phyloP scores from a whole-genome alignment of 2,329 filamentous ascomycete species.

The Xylariaceae sp. region DNA sequence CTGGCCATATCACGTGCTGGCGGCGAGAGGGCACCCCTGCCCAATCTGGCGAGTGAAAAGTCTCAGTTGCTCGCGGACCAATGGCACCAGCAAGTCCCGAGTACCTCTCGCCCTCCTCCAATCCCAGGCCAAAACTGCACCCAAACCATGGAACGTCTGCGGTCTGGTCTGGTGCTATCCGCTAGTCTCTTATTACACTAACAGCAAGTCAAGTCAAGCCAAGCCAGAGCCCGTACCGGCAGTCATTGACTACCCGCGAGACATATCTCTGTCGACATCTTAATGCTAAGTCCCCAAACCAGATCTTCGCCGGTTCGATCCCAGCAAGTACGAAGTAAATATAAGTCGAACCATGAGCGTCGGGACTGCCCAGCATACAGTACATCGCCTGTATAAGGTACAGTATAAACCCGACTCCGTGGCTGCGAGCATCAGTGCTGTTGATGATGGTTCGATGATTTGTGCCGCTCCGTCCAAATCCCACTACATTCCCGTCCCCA shows the following conservation, averaged over 20 bases:
- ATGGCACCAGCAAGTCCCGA: slow-evolving; percentile 1
- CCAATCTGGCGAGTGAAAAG: slow-evolving; percentile 11
- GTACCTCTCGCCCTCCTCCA: slow-evolving; percentile 1
- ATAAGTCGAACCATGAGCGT: not conserved
- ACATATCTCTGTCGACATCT: not conserved
- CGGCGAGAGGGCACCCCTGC: slow-evolving; percentile 10
- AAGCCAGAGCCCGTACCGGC: not conserved
- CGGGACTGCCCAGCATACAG: not conserved
- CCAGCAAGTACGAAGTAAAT: not conserved
- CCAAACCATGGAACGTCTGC: not conserved
- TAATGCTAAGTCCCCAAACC: not conserved
- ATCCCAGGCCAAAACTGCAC: slow-evolving; percentile 4
- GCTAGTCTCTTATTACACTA: not conserved
- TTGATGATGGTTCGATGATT: slow-evolving; percentile 22
- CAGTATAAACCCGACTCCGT: slow-evolving; percentile 17
- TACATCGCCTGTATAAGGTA: slow-evolving; percentile 16
- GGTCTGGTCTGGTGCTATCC: not conserved
- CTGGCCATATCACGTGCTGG: slow-evolving; percentile 13
- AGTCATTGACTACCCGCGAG: not conserved
- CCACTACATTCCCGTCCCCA: too few relatives aligned
- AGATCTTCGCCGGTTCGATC: not conserved
- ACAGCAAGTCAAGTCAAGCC: not conserved
- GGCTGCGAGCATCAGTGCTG: slow-evolving; percentile 15
- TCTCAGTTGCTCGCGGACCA: slow-evolving; percentile 12
- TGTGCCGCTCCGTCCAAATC: slow-evolving; percentile 8